A percentile compares a stretch with the other conserved stretches of the same genome.
These are phyloP conservation scores for Claviceps sp. DNA, from an alignment of 2,329 filamentous ascomycete genomes.

Conservation along the genomic window DNA sequence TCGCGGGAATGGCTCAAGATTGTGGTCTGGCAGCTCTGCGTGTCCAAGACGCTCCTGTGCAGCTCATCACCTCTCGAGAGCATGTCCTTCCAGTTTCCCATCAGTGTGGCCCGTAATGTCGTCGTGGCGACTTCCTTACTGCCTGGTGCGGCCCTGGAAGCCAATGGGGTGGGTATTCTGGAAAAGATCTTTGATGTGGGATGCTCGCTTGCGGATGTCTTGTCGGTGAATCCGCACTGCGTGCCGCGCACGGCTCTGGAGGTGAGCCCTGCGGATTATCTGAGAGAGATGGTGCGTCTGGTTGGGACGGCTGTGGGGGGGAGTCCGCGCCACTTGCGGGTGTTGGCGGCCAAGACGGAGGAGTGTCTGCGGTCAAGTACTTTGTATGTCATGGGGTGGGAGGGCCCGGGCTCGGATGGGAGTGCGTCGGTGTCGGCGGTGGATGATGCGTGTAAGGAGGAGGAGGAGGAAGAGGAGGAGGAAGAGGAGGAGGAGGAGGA, in stretches of 20 bases:
- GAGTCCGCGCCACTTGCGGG: constrained; percentile 1
- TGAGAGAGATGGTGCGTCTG: constrained; percentile 1
- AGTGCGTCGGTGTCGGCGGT: not conserved
- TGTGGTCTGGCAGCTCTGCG: constrained; percentile 16
- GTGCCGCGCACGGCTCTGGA: constrained; percentile 1
- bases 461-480: not conserved
- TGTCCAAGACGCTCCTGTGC: constrained; percentile 10
- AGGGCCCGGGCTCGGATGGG: not conserved
- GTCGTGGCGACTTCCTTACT: constrained; percentile 12
- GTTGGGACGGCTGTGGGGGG: not conserved
- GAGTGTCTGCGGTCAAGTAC: constrained; percentile 1
- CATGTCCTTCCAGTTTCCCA: constrained; percentile 16
- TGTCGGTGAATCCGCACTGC: constrained; percentile 1
- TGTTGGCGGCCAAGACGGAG: constrained; percentile 1
- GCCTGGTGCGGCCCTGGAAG: constrained; percentile 15
- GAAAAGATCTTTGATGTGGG: constrained; percentile 22
- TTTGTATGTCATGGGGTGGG: not conserved
- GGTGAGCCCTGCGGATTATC: constrained; percentile 1
- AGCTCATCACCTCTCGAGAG: constrained; percentile 8
- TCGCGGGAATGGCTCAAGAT: constrained; percentile 16
- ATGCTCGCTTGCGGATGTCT: constrained; percentile 17
- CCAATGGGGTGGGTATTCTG: constrained; percentile 19
- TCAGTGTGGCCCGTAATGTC: constrained; percentile 13
- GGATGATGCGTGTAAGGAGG: not conserved
- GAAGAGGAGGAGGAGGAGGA: not conserved